phyloP scores from a whole-genome alignment of 495 filamentous ascomycete species.

The Rhypophila decipiens region DNA sequence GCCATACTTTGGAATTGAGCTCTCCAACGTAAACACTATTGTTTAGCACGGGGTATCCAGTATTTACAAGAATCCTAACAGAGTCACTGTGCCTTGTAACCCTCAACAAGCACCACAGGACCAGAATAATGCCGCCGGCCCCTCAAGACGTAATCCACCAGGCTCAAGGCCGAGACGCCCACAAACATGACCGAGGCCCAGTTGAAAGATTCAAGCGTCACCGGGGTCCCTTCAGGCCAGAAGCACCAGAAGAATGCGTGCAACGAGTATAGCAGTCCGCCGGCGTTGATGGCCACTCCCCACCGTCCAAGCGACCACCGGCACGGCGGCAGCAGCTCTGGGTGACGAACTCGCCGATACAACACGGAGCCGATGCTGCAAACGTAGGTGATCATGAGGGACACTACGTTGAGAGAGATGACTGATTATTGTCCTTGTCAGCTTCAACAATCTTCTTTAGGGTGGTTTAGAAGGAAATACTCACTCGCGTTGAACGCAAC shows the following conservation, averaged over 20 bases:
- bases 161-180: neutral
- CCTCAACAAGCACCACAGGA: neutral
- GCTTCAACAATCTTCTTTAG: too few relatives aligned
- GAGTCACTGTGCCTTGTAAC: too few relatives aligned
- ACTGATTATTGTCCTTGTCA: neutral
- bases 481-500: neutral
- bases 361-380: neutral
- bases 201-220: neutral
- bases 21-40: too few relatives aligned
- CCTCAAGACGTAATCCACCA: neutral
- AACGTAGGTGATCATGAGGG: neutral
- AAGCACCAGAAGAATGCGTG: slow-evolving; percentile 1
- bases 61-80: too few relatives aligned
- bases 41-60: too few relatives aligned
- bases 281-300: neutral
- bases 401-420: neutral
- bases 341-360: neutral
- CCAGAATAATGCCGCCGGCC: neutral
- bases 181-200: neutral
- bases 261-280: neutral
- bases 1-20: too few relatives aligned
- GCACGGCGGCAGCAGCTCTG: neutral
- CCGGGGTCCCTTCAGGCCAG: neutral
- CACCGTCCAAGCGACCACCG: neutral
- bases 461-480: too few relatives aligned